These are phyloP conservation scores for Aspergillus tanneri DNA, from an alignment of 2,329 filamentous ascomycete species.

Conservation along the genomic window DNA sequence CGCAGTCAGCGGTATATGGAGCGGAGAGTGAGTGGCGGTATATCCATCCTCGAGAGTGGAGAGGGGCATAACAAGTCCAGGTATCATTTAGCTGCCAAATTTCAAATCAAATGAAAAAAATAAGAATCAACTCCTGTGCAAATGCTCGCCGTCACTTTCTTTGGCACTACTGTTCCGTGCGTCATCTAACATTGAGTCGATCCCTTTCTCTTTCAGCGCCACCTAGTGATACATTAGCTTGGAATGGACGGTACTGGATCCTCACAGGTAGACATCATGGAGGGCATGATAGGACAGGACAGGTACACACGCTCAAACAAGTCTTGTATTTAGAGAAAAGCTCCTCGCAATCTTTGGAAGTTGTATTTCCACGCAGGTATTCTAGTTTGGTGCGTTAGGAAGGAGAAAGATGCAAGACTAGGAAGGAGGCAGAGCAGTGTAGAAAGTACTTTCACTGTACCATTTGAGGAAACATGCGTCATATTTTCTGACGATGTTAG, in stretches of 20 bases:
- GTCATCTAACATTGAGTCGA: conserved; percentile 89
- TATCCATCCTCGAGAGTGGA: too few species aligned
- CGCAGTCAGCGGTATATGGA: too few species aligned
- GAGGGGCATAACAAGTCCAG: neutral
- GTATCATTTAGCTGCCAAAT: too few species aligned
- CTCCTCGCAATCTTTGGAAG: conserved; percentile 78
- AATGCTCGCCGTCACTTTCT: conserved; percentile 75
- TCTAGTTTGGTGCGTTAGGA: conserved; percentile 52
- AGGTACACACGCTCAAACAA: conserved; percentile 70
- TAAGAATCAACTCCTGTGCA: conserved; percentile 46
- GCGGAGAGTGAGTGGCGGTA: too few species aligned
- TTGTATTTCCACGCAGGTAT: conserved; percentile 82
- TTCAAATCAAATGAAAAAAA: too few species aligned
- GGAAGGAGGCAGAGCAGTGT: neutral
- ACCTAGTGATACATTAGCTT: conserved; percentile 54
- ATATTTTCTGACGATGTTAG: conserved; percentile 66
- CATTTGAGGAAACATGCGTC: conserved; percentile 98
- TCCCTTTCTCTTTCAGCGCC: conserved; percentile 82
- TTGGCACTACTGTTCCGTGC: conserved; percentile 77
- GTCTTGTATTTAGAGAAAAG: conserved; percentile 86
- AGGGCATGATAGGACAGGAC: neutral
- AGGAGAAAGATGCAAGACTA: neutral
- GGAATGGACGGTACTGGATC: neutral
- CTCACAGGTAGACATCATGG: too few species aligned
- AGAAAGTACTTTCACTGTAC: conserved; percentile 86